A percentile compares a stretch with the other conserved stretches of the same genome.
These are phyloP conservation scores for Collybia sp. DNA, from an alignment of 768 basidiomycete species.

Conservation along the genomic window DNA sequence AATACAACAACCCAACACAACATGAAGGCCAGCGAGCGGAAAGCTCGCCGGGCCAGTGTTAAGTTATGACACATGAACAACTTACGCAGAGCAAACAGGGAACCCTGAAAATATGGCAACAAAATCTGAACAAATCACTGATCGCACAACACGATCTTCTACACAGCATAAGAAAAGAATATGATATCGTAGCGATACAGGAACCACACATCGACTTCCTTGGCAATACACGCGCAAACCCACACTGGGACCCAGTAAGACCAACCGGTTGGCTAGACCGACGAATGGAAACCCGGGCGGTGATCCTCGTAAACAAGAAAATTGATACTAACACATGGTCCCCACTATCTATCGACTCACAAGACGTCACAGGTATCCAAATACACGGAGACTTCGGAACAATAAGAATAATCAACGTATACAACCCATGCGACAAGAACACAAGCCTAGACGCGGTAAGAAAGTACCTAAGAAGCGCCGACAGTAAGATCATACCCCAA, in stretches of 20 bases:
- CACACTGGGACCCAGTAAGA: slow-evolving; percentile 7
- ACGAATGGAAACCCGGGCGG: slow-evolving; percentile 4
- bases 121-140: slow-evolving; percentile 21
- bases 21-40: too few relatives aligned
- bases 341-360: slow-evolving; percentile 11
- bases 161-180: slow-evolving; percentile 6
- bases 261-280: slow-evolving; percentile 5
- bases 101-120: slow-evolving; percentile 12
- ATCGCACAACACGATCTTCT: slow-evolving; percentile 13
- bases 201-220: slow-evolving; percentile 28
- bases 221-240: slow-evolving; percentile 10
- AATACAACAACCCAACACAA: too few relatives aligned
- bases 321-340: slow-evolving; percentile 16
- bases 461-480: not conserved
- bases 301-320: slow-evolving; percentile 13
- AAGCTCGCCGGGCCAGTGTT: too few relatives aligned
- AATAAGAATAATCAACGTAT: slow-evolving; percentile 31
- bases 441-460: slow-evolving; percentile 9
- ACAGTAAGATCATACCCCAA: not conserved
- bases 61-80: too few relatives aligned
- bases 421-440: slow-evolving; percentile 25
- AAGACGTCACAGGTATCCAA: slow-evolving; percentile 20
- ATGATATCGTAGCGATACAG: slow-evolving; percentile 30
- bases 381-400: slow-evolving; percentile 9
- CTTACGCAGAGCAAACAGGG: too few relatives aligned